These are phyloP conservation scores for Fusarium pilosicola DNA, from an alignment of 2,329 filamentous ascomycete genomes.

Conservation along the genomic window DNA sequence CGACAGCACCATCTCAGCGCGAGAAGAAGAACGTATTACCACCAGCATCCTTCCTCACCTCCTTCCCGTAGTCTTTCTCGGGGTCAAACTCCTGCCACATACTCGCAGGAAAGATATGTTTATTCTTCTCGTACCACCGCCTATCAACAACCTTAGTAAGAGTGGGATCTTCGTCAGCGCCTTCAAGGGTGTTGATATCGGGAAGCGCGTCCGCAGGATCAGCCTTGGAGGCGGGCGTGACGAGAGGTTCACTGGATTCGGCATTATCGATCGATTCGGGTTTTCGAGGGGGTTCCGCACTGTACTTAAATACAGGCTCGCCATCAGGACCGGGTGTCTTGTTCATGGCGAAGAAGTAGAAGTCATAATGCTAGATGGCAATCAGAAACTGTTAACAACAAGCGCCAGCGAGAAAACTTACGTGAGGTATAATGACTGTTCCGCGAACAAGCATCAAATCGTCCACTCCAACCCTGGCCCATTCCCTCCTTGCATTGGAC, in stretches of 20 bases:
- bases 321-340: conserved; percentile 79
- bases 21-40: conserved; percentile 95
- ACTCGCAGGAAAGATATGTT: conserved; percentile 97
- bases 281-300: conserved; percentile 56
- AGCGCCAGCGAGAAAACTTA: conserved; percentile 59
- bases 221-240: conserved; percentile 49
- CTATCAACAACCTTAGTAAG: conserved; percentile 95
- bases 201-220: conserved; percentile 53
- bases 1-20: conserved; percentile 42
- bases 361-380: conserved; percentile 83
- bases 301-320: conserved; percentile 80
- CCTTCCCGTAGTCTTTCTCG: conserved; percentile 82
- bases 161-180: conserved; percentile 78
- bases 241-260: conserved; percentile 30
- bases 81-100: conserved; percentile 96
- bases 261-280: conserved; percentile 44
- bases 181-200: conserved; percentile 72
- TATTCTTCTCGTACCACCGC: conserved; percentile 96
- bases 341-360: conserved; percentile 97
- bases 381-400: conserved; percentile 28
- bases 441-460: conserved; percentile 93
- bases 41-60: conserved; percentile 82
- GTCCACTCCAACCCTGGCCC: conserved; percentile 94
- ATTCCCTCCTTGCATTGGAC: conserved; percentile 76
- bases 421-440: conserved; percentile 92